These are phyloP conservation scores for Conticribra weissflogii DNA, from an alignment of 108 stramenopile species.

Conservation along the genomic window DNA sequence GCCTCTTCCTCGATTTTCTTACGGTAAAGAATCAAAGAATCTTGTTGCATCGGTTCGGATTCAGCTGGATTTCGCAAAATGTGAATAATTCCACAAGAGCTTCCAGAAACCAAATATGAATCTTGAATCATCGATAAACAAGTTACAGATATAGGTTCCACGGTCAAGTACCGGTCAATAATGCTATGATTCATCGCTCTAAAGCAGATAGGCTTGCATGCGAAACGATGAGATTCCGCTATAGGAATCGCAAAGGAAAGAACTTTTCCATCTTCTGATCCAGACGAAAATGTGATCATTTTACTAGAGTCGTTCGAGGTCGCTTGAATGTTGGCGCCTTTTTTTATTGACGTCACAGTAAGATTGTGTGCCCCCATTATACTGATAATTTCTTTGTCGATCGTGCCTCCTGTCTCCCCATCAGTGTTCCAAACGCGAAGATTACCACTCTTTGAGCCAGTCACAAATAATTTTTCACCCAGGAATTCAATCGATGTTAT, in stretches of 20 bases:
- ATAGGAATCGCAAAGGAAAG: constrained; percentile 28
- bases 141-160: constrained; percentile 8
- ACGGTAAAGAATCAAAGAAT: constrained; percentile 40
- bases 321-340: not conserved
- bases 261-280: constrained; percentile 39
- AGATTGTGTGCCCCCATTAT: constrained; percentile 35
- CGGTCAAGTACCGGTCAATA: constrained; percentile 14
- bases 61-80: constrained; percentile 9
- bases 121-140: not conserved
- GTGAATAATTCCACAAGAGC: constrained; percentile 28
- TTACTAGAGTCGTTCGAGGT: constrained; percentile 2
- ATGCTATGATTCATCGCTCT: constrained; percentile 33
- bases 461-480: constrained; percentile 16
- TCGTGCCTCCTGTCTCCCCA: constrained; percentile 13
- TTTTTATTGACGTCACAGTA: constrained; percentile 17
- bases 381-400: constrained; percentile 23
- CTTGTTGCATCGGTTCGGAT: constrained; percentile 1
- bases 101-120: constrained; percentile 24
- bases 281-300: constrained; percentile 15
- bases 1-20: constrained; percentile 61
- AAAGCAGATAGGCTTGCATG: constrained; percentile 26
- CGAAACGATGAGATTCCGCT: no score
- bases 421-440: constrained; percentile 35
- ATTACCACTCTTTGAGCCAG: constrained; percentile 30
- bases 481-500: constrained; percentile 30